These are phyloP conservation scores for Rhizomucor pusillus DNA, from an alignment of 371 early-diverging fungal species.

Conservation along the genomic window DNA sequence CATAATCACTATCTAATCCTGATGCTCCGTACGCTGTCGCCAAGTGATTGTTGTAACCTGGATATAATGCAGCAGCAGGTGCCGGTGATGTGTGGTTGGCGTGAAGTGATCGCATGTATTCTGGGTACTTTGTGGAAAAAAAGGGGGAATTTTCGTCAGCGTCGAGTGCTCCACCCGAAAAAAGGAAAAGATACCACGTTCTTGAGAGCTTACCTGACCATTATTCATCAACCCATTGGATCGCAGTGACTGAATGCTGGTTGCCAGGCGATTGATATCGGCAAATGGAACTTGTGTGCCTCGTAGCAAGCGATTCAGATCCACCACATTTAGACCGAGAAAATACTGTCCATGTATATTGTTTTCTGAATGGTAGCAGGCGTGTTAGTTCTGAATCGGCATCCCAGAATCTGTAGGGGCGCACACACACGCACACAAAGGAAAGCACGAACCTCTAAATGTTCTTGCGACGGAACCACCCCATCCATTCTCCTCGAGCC, in stretches of 20 bases:
- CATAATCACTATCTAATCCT: constrained; percentile 13
- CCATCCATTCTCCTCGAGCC: constrained; percentile 21
- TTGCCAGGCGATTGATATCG: constrained; percentile 27
- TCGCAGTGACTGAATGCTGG: constrained; percentile 23
- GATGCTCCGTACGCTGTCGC: no score
- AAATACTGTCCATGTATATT: constrained; percentile 21
- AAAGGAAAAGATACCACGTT: no score
- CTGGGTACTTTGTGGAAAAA: no score
- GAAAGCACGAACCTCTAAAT: constrained; percentile 14
- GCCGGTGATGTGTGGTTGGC: no score
- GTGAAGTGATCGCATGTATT: no score
- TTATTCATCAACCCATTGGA: constrained; percentile 1
- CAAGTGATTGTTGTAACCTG: constrained; percentile 1
- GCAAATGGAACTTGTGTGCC: constrained; percentile 20
- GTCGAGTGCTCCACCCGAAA: neutral
- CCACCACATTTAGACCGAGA: constrained; percentile 11
- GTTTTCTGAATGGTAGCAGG: constrained; percentile 4
- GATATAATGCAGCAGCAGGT: neutral
- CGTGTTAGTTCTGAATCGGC: neutral
- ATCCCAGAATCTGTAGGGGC: neutral
- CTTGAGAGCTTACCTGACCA: constrained; percentile 6
- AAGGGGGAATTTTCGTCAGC: constrained; percentile 2
- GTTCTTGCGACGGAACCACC: constrained; percentile 1
- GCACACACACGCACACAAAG: no score
- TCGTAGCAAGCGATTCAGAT: constrained; percentile 14